Evolutionary conservation across 108 stramenopile species (phyloP), one percentile per base, ranked within the genome.

Genomic region (Conticribra guillardii): DNA sequence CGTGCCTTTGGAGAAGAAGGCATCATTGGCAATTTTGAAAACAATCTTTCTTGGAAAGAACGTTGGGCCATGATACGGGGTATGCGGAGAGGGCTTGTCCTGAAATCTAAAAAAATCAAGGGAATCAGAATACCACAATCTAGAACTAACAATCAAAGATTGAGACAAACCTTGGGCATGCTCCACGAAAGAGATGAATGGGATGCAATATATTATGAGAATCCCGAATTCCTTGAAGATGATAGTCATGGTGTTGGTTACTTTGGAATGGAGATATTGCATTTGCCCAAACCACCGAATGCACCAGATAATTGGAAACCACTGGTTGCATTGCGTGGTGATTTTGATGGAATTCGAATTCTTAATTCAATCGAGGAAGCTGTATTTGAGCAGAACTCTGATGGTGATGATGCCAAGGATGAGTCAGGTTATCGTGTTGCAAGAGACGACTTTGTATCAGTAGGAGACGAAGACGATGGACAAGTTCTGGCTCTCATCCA

Each of bases 131-230:
- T 14, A 57, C 5, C 28, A 19, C 56, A 28, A 30, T n/a, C 28
- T 1, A 54, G 14, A 14, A 24, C 53, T 3, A 14, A 24, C 1
- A 26, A 24, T 14, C 45, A 3, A 44, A 18, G 3, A 9, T 33
- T 69, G 15, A 68, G 60, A 30, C 32, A 37, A 44, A 74, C 72
- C 14, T 33, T 79, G 5, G 66, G 72, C 26, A 46, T 79, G 8
- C 45, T 79, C 7, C 52, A 48, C 14, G 28, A 29, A 5, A 47
- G 32, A 19, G 78, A 79, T 21, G 78, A 79, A 53, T 8, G 16
- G 22, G 66, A 67, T 3, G 72, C 78, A n/a, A 68, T 79, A 44
- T 73, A 48, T 19, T 79, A 79, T 51, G 78, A 79, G 32, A 74
- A 79, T 45, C 72, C 72, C 15, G 30, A 24, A 4, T 55, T 49